A percentile compares a stretch with the other conserved stretches of the same genome.
phyloP scores from a whole-genome alignment of 2,329 filamentous ascomycete species.

The Fusarium tupiense region DNA sequence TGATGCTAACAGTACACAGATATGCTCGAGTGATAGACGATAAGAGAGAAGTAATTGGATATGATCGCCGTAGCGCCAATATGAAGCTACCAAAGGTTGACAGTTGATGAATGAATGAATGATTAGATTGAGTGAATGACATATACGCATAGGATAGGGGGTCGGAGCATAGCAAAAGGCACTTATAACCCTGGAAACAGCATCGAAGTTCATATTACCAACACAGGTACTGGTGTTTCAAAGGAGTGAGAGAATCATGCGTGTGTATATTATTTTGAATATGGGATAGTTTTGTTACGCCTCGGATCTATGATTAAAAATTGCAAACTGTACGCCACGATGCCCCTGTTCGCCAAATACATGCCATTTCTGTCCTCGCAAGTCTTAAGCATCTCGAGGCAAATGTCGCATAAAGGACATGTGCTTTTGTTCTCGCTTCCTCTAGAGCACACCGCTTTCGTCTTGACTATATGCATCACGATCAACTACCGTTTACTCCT shows the following conservation, averaged over 20 bases:
- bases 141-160: neutral
- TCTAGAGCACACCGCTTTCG: constrained; percentile 40
- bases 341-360: constrained; percentile 22
- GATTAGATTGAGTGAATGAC: neutral
- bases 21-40: constrained; percentile 74
- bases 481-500: constrained; percentile 41
- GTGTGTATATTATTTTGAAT: neutral
- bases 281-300: constrained; percentile 16
- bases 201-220: constrained; percentile 6
- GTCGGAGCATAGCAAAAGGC: constrained; percentile 3
- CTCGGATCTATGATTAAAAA: constrained; percentile 37
- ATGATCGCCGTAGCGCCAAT: constrained; percentile 45
- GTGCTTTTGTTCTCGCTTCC: neutral
- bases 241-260: neutral
- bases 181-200: neutral
- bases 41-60: constrained; percentile 68
- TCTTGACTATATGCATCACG: constrained; percentile 58
- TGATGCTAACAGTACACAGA: constrained; percentile 48
- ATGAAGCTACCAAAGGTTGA: constrained; percentile 35
- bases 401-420: constrained; percentile 13
- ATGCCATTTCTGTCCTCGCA: constrained; percentile 15
- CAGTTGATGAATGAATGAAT: neutral
- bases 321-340: constrained; percentile 30
- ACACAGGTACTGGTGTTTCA: neutral
- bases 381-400: neutral